Conservation (phyloP, 2,329 filamentous ascomycete genomes). For the Verticillium albo-atrum region DNA sequence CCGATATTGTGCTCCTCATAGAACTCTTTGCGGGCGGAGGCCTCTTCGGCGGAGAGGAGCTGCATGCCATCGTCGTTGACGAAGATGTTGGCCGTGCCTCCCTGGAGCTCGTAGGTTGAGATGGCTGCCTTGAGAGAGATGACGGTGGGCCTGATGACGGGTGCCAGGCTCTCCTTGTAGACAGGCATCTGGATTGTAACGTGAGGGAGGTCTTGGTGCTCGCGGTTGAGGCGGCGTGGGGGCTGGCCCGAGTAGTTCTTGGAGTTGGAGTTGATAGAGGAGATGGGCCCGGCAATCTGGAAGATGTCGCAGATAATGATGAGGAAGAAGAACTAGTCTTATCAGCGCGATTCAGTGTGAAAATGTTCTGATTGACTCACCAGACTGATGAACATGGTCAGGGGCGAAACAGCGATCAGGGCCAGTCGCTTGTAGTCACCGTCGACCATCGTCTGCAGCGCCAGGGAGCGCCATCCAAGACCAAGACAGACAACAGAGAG, state of each 20-base stretch:
- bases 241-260: constrained; percentile 37
- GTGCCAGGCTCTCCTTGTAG: constrained; percentile 33
- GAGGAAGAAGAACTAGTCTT: constrained; percentile 37
- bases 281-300: constrained; percentile 45
- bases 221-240: constrained; percentile 22
- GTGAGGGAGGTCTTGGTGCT: constrained; percentile 30
- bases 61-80: constrained; percentile 68
- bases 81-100: constrained; percentile 65
- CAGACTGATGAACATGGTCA: constrained; percentile 55
- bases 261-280: constrained; percentile 36
- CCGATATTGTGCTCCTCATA: constrained; percentile 56
- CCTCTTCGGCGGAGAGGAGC: constrained; percentile 45
- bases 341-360: background rate
- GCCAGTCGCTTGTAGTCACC: constrained; percentile 47
- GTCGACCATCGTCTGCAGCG: constrained; percentile 50
- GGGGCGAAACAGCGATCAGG: constrained; percentile 44
- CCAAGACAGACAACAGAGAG: constrained; percentile 51
- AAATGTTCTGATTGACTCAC: constrained; percentile 24
- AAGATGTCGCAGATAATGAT: constrained; percentile 32
- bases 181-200: constrained; percentile 42
- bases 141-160: constrained; percentile 44
- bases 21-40: constrained; percentile 45
- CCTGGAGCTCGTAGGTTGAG: constrained; percentile 45
- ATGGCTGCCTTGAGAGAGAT: constrained; percentile 44
- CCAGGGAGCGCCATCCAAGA: constrained; percentile 50